Evolutionary conservation across 2,329 filamentous ascomycete genomes (phyloP).

Genomic region (Aspergillus piperis): DNA sequence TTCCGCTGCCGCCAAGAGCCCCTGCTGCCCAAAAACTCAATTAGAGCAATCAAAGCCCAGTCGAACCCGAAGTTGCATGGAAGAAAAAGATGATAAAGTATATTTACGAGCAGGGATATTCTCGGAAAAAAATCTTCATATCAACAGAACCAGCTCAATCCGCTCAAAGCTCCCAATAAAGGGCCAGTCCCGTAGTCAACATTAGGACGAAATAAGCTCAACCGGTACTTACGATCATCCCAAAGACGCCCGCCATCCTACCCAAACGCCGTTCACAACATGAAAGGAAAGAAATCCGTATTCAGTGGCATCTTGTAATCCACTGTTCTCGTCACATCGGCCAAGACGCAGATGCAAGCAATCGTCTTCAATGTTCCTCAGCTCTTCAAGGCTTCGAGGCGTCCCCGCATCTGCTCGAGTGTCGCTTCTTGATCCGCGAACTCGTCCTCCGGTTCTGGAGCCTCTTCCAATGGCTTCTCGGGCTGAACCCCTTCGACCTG

Average conservation of each 20-base stretch:
- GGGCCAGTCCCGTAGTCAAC: not conserved
- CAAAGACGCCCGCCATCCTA: conserved; percentile 6
- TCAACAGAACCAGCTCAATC: conserved; percentile 5
- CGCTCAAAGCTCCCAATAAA: not conserved
- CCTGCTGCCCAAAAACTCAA: conserved; percentile 10
- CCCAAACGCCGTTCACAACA: conserved; percentile 20
- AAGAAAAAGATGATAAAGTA: not conserved
- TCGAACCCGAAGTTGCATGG: conserved; percentile 1
- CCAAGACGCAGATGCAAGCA: not conserved
- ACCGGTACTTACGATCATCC: not conserved
- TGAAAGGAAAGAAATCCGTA: conserved; percentile 1
- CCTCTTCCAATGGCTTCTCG: conserved; percentile 53
- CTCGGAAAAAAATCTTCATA: not conserved
- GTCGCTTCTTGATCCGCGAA: conserved; percentile 87
- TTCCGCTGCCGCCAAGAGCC: conserved; percentile 2
- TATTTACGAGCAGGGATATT: conserved; percentile 1
- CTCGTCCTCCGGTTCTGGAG: conserved; percentile 63
- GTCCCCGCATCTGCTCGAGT: conserved; percentile 90
- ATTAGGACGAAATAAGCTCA: not conserved
- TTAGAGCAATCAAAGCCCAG: not conserved
- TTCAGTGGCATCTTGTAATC: not conserved
- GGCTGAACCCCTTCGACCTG: conserved; percentile 64
- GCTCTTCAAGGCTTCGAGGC: conserved; percentile 88
- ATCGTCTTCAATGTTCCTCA: conserved; percentile 44
- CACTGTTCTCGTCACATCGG: not conserved